Conservation (phyloP, 805 yeast species). For the Yarrowia osloensis region DNA sequence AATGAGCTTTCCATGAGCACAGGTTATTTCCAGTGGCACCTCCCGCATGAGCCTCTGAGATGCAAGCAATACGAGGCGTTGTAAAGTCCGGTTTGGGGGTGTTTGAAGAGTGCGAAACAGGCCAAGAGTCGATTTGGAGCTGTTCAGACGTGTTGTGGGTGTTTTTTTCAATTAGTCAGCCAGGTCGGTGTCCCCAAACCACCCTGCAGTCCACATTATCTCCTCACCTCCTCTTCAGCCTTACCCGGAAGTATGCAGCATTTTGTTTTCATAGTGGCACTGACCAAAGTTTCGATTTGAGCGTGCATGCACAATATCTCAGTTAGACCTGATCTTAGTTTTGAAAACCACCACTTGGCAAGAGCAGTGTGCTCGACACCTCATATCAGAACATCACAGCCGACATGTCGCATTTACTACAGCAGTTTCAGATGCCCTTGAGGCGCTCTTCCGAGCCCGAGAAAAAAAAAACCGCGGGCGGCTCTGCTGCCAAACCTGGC, state of each 20-base stretch:
- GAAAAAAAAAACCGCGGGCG: neutral
- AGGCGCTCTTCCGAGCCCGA: neutral
- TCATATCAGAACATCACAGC: neutral
- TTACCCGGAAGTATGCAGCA: neutral
- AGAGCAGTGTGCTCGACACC: slow-evolving; percentile 14
- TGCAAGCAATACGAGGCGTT: no score
- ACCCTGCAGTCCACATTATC: neutral
- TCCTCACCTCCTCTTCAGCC: neutral
- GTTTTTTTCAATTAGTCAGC: neutral
- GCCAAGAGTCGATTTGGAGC: no score
- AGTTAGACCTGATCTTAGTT: neutral
- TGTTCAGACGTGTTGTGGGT: no score
- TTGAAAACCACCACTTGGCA: neutral
- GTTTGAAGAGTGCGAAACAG: no score
- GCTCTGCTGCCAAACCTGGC: neutral
- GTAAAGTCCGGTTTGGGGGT: no score
- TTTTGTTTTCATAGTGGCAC: neutral
- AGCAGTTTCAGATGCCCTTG: slow-evolving; percentile 29
- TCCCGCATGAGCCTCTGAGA: no score
- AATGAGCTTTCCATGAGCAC: no score
- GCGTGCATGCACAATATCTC: neutral
- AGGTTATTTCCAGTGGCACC: no score
- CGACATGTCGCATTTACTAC: slow-evolving; percentile 19
- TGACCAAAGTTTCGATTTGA: neutral
- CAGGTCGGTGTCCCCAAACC: neutral